Conservation (phyloP, 1,139 yeast genomes). For the Magnusiomyces suaveolens region DNA sequence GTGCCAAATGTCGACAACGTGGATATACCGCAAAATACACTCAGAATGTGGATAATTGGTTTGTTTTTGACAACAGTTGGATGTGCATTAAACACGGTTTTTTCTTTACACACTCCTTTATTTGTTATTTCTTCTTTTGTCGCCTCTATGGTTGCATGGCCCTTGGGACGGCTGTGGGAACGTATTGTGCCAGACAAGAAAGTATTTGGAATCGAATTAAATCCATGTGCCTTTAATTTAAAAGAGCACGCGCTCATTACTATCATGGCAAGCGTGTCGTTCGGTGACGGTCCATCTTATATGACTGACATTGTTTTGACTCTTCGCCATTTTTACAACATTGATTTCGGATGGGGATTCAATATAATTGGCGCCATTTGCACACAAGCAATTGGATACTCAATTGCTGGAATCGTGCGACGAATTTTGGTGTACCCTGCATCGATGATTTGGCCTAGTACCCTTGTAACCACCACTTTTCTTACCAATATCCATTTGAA, state of each 20-base stretch:
- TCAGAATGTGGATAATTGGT: slow-evolving; percentile 52
- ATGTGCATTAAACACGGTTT: slow-evolving; percentile 50
- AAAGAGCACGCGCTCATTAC: slow-evolving; percentile 60
- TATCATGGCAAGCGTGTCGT: slow-evolving; percentile 50
- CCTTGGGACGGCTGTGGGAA: slow-evolving; percentile 48
- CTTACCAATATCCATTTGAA: slow-evolving; percentile 49
- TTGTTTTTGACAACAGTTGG: slow-evolving; percentile 48
- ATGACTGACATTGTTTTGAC: slow-evolving; percentile 52
- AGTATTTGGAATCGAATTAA: slow-evolving; percentile 40
- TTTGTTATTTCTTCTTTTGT: slow-evolving; percentile 47
- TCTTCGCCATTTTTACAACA: slow-evolving; percentile 43
- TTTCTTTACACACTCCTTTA: slow-evolving; percentile 51
- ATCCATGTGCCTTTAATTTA: slow-evolving; percentile 55
- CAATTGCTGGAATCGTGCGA: slow-evolving; percentile 52
- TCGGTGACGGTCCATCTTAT: slow-evolving; percentile 53
- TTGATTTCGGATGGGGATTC: slow-evolving; percentile 44
- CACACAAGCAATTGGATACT: slow-evolving; percentile 56
- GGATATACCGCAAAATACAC: slow-evolving; percentile 47
- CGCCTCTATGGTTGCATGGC: slow-evolving; percentile 54
- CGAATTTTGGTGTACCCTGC: slow-evolving; percentile 53
- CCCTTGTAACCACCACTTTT: slow-evolving; percentile 38
- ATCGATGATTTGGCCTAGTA: slow-evolving; percentile 60
- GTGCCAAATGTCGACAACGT: slow-evolving; percentile 55
- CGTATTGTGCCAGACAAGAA: slow-evolving; percentile 39
- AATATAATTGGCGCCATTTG: slow-evolving; percentile 43